These are phyloP conservation scores for Aquanectria penicillioides DNA, from an alignment of 2,329 filamentous ascomycete genomes.

Conservation along the genomic window DNA sequence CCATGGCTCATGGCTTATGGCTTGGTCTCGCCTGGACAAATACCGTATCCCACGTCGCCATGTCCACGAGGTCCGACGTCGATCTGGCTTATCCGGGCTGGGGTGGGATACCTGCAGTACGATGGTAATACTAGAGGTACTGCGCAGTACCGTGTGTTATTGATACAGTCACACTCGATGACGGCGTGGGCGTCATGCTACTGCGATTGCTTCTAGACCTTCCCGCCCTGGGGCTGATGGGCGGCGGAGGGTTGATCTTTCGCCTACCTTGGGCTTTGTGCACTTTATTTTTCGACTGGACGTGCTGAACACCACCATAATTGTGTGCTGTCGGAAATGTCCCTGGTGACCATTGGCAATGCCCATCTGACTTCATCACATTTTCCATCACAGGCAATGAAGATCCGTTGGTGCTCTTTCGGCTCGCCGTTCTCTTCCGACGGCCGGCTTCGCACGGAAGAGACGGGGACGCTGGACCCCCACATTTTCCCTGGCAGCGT, in stretches of 20 bases:
- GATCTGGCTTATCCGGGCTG: too few species aligned
- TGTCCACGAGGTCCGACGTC: too few species aligned
- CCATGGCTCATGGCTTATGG: neutral
- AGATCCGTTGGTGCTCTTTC: slow-evolving; percentile 1
- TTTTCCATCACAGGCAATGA: neutral
- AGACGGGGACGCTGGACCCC: slow-evolving; percentile 27
- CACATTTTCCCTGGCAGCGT: slow-evolving; percentile 24
- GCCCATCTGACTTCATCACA: neutral
- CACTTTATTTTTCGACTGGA: neutral
- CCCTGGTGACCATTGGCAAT: slow-evolving; percentile 10
- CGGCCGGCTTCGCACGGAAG: slow-evolving; percentile 34
- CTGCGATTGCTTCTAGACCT: too few species aligned
- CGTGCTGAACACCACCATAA: neutral
- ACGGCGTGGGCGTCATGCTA: too few species aligned
- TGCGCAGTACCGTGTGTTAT: too few species aligned
- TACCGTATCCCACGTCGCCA: too few species aligned
- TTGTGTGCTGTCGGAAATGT: neutral
- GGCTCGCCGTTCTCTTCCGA: slow-evolving; percentile 37
- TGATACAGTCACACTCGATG: too few species aligned
- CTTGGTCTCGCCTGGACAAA: too few species aligned
- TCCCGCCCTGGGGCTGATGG: too few species aligned
- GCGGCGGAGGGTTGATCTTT: too few species aligned
- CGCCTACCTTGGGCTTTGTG: neutral
- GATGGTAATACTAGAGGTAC: too few species aligned
- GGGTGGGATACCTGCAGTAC: too few species aligned